These are phyloP conservation scores for Spathaspora gorwiae DNA, from an alignment of 805 yeast species.

Conservation along the genomic window DNA sequence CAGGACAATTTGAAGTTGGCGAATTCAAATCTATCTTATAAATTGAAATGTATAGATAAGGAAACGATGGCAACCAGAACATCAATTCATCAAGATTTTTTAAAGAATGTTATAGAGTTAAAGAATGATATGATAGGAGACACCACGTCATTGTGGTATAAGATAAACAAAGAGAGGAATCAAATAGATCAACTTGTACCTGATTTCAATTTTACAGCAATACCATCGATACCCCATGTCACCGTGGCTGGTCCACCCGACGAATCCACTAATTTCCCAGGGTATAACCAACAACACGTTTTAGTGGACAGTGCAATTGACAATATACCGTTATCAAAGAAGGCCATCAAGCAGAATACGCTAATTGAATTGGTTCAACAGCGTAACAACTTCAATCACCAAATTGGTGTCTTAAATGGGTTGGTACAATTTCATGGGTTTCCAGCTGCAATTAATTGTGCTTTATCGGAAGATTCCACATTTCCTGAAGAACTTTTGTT, in stretches of 20 bases:
- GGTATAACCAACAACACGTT: neutral
- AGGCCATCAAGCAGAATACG: constrained; percentile 31
- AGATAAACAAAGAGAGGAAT: constrained; percentile 82
- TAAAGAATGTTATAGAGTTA: constrained; percentile 61
- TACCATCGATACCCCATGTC: constrained; percentile 27
- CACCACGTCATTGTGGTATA: constrained; percentile 87
- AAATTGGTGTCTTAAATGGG: constrained; percentile 68
- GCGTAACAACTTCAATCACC: constrained; percentile 61
- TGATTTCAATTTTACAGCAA: constrained; percentile 44
- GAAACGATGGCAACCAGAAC: constrained; percentile 79
- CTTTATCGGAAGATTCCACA: constrained; percentile 17
- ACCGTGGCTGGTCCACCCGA: constrained; percentile 12
- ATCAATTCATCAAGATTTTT: constrained; percentile 77
- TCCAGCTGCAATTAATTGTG: constrained; percentile 67
- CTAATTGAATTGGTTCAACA: constrained; percentile 51
- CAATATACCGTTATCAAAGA: constrained; percentile 23
- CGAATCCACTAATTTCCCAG: neutral
- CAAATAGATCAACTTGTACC: constrained; percentile 65
- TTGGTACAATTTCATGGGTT: constrained; percentile 65
- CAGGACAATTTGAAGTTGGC: constrained; percentile 58
- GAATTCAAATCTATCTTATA: constrained; percentile 47
- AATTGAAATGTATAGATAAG: constrained; percentile 68
- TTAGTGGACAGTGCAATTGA: neutral
- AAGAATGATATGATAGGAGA: constrained; percentile 61
- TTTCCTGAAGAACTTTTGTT: constrained; percentile 37